Evolutionary conservation across 2,329 filamentous ascomycete genomes (phyloP), one percentile per base, ranked within the genome.

Genomic region (Talaromyces funiculosus): DNA sequence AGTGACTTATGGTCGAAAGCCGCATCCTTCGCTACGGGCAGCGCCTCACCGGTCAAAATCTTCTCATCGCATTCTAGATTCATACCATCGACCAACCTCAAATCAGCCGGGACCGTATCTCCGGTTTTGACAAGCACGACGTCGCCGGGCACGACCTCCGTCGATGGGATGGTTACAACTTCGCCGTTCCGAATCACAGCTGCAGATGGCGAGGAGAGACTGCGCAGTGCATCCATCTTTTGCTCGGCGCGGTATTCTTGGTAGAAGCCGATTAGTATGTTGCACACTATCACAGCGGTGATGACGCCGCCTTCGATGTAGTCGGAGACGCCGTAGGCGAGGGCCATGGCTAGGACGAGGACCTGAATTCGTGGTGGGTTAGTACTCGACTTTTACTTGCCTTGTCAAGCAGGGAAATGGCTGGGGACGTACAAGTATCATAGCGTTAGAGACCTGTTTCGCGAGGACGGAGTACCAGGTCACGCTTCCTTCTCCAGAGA

Each of bases 21-120:
- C 1, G 71, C 69, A 33, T 81, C 77, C 73, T 86, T 82, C 69
- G 75, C 78, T 6, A 86, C 81, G n/a, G 84, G 84, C 6, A 85
- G 69, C 24, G 84, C 84, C 73, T 86, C 84, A 40, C 84, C 84
- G 10, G 84, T 86, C 38, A 86, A 76, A 53, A 86, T 80, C 14
- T 84, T 81, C 67, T 86, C 84, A 63, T 95, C 90, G 64, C 87
- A 88, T 54, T 87, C 88, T 62, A 90, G 77, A 72, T 92, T 92
- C 75, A 91, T 84, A 60, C 81, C 75, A 66, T 83, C 81, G 57
- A 83, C 73, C 38, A 80, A 67, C 61, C 82, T 77, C 57, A 86
- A 67, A 66, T 86, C 84, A 4, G 84, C 84, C 16, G 84, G 83
- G 9, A 86, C 76, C 5, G 83, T 84, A 64, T 85, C 83, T 8